These are phyloP conservation scores for Pichia insulana DNA, from an alignment of 805 yeast genomes.

Conservation along the genomic window DNA sequence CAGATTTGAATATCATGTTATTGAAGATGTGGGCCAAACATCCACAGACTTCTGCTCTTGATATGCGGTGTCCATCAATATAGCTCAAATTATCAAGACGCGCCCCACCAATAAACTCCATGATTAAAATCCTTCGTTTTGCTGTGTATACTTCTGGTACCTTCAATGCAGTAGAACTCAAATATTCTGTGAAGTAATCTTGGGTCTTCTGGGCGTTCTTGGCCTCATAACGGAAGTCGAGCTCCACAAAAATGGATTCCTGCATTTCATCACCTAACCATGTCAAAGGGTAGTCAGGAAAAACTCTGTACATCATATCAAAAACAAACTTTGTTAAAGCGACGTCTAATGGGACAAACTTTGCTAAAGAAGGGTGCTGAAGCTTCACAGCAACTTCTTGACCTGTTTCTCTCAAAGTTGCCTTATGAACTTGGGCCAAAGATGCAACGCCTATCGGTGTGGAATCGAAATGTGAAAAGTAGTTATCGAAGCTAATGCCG, in stretches of 20 bases:
- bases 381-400: constrained; percentile 81
- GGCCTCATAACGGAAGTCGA: constrained; percentile 85
- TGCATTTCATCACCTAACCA: constrained; percentile 97
- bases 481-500: constrained; percentile 48
- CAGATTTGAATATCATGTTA: constrained; percentile 91
- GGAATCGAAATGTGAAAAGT: constrained; percentile 58
- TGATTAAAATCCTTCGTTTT: constrained; percentile 61
- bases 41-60: constrained; percentile 68
- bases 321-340: constrained; percentile 71
- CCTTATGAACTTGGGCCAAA: constrained; percentile 90
- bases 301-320: constrained; percentile 59
- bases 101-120: constrained; percentile 82
- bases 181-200: constrained; percentile 50
- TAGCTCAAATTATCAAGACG: constrained; percentile 70
- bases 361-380: constrained; percentile 82
- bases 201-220: constrained; percentile 65
- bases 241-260: constrained; percentile 78
- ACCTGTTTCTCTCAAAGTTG: constrained; percentile 47
- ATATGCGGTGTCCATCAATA: constrained; percentile 53
- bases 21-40: constrained; percentile 88
- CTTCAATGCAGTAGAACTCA: constrained; percentile 60
- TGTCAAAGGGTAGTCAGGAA: constrained; percentile 87
- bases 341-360: constrained; percentile 87
- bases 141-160: constrained; percentile 70
- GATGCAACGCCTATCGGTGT: constrained; percentile 92